Evolutionary conservation across 441 rosid species (phyloP), one percentile per base, ranked within the genome.

Genomic region (Dalechampia spathulata): DNA sequence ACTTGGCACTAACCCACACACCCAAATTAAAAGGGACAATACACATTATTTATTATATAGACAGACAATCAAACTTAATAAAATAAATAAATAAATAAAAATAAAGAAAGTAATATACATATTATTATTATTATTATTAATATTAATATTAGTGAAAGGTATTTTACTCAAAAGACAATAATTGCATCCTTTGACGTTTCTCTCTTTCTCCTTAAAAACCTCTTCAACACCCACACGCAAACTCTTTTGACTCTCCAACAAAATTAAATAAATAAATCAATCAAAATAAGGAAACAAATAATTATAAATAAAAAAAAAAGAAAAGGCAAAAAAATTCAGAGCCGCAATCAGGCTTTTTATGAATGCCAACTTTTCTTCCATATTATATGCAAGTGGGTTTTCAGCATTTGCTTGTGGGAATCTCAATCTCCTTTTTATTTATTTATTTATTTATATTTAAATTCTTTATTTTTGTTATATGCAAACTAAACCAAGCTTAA

Each of bases 201-300:
- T 75, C 51, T 67, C 67, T 64, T 65, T 0, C 76, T 58, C 80
- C 80, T 55, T 50, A 19, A 70, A 73, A 69, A 50, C 74, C 74
- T 80, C 75, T 76, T 69, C 86, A 56, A 80, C 77, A 66, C 75
- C 88, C 79, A 69, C 93, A 85, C 98, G 96, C 96, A 80, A 85
- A 59, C 89, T 75, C 83, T 83, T 81, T 83, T 82, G 92, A 83
- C 90, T 68, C 73, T 61, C 71, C 26, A 56, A 53, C 63, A 53
- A 30, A 30, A 30, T 3, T 30, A 30, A 28, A 1, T 39, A 44
- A 56, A 55, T 12, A 20, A 48, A 16, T 27, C 2, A 53, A 15
- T 10, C 44, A 9, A 57, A 38, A 1, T 17, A 22, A 9, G 2
- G 34, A n/a, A 45, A 23, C 5, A 21, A 7, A 15, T 17, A 2